Conservation (phyloP, 2,329 filamentous ascomycete species). For the Penicillium sp. region DNA sequence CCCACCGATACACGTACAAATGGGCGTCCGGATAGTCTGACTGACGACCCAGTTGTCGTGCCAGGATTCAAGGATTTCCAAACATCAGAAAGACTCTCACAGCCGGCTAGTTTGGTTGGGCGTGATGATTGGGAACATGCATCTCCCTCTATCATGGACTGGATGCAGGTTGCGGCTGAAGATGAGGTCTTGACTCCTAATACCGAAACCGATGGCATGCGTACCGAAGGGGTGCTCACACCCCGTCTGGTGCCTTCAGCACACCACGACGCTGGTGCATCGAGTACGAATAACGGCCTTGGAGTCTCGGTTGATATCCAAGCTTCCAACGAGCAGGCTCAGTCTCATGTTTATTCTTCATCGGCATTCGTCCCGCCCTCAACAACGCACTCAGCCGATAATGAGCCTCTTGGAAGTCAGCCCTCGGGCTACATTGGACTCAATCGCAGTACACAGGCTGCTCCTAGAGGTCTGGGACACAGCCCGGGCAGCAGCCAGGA, state of each 20-base stretch:
- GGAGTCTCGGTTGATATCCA: conserved; percentile 48
- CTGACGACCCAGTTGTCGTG: conserved; percentile 39
- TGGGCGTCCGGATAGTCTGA: conserved; percentile 29
- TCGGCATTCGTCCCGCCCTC: background rate
- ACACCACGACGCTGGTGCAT: conserved; percentile 13
- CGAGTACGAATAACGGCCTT: conserved; percentile 37
- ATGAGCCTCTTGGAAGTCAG: background rate
- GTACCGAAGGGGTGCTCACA: conserved; percentile 29
- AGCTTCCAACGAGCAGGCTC: conserved; percentile 15
- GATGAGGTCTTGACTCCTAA: conserved; percentile 43
- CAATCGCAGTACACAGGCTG: background rate
- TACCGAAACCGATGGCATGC: conserved; percentile 22
- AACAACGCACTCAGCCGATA: background rate
- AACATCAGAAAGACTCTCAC: conserved; percentile 25
- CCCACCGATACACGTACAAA: conserved; percentile 16
- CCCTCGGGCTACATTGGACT: background rate
- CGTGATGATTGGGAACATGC: conserved; percentile 51
- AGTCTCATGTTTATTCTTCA: background rate
- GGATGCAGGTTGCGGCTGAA: conserved; percentile 48
- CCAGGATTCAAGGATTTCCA: conserved; percentile 34
- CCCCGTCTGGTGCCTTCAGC: conserved; percentile 25
- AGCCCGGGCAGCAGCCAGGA: conserved; percentile 40
- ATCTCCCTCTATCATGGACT: conserved; percentile 51
- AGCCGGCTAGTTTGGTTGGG: conserved; percentile 46
- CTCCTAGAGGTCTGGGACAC: conserved; percentile 23